These are phyloP conservation scores for Fusarium anthophilum DNA, from an alignment of 2,329 filamentous ascomycete genomes.

Conservation along the genomic window DNA sequence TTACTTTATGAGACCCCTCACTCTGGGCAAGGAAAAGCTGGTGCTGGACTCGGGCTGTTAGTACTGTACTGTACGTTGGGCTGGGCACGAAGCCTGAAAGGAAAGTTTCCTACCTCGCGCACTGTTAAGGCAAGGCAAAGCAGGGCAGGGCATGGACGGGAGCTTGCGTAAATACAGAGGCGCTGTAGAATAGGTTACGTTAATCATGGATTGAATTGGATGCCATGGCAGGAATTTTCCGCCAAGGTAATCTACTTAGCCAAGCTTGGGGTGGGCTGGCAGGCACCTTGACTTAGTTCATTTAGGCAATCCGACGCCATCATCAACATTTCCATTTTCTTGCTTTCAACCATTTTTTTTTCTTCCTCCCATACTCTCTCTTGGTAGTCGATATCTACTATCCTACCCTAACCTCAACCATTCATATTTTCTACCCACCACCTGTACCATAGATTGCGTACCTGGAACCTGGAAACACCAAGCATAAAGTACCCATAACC, in stretches of 20 bases:
- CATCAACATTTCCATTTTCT: constrained; percentile 32
- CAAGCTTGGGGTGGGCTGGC: not conserved
- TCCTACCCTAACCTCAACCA: not conserved
- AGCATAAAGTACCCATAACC: not conserved
- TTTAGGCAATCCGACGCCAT: constrained; percentile 41
- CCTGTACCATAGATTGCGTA: constrained; percentile 4
- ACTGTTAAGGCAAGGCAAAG: not conserved
- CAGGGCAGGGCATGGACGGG: not conserved
- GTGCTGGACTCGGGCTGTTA: not conserved
- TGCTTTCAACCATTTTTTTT: constrained; percentile 11
- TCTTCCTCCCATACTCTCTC: not conserved
- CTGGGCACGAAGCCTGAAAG: constrained; percentile 3
- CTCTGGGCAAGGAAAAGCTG: constrained; percentile 1
- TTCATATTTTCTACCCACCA: not conserved
- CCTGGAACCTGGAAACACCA: constrained; percentile 19
- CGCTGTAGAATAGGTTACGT: not conserved
- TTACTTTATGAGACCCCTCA: constrained; percentile 15
- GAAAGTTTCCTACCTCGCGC: constrained; percentile 7
- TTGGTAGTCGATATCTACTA: constrained; percentile 7
- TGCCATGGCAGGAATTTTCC: constrained; percentile 27
- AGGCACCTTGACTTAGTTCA: constrained; percentile 7
- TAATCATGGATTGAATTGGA: not conserved
- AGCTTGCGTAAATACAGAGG: not conserved
- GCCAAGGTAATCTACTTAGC: constrained; percentile 15
- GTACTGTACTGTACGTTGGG: not conserved